phyloP scores from a whole-genome alignment of 1,139 yeast genomes.

The Protomyces inundatus region DNA sequence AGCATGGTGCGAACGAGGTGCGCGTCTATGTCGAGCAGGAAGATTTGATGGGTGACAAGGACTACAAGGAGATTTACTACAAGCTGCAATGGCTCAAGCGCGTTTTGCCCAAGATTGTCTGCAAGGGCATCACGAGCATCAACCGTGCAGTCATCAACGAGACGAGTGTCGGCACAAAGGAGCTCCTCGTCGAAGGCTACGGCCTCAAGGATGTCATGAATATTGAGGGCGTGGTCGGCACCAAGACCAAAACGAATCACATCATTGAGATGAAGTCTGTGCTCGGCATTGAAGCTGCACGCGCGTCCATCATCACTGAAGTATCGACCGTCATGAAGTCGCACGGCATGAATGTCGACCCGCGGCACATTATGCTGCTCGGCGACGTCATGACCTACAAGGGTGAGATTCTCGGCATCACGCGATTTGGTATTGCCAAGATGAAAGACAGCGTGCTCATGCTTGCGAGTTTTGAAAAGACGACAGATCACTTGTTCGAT shows the following conservation, averaged over 20 bases:
- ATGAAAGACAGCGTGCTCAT: slow-evolving; percentile 98
- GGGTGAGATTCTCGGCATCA: slow-evolving; percentile 96
- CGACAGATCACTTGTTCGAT: slow-evolving; percentile 96
- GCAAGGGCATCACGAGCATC: slow-evolving; percentile 85
- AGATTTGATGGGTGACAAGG: slow-evolving; percentile 42
- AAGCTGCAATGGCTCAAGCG: slow-evolving; percentile 87
- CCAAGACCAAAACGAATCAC: slow-evolving; percentile 84
- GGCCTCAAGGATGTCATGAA: slow-evolving; percentile 95
- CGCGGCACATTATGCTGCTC: slow-evolving; percentile 93
- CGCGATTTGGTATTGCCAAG: slow-evolving; percentile 94
- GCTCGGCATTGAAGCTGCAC: slow-evolving; percentile 95
- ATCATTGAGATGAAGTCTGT: slow-evolving; percentile 83
- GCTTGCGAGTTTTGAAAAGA: slow-evolving; percentile 94
- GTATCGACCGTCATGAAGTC: slow-evolving; percentile 97
- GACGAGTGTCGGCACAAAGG: slow-evolving; percentile 40
- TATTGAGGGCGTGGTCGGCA: slow-evolving; percentile 92
- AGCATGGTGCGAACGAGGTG: slow-evolving; percentile 62
- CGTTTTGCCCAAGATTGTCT: slow-evolving; percentile 76
- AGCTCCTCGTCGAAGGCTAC: slow-evolving; percentile 88
- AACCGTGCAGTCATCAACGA: slow-evolving; percentile 91
- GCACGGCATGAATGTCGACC: slow-evolving; percentile 99
- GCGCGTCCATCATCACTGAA: slow-evolving; percentile 86
- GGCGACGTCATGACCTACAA: slow-evolving; percentile 99
- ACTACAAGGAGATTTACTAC: slow-evolving; percentile 67
- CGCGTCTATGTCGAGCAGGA: slow-evolving; percentile 63